Evolutionary conservation across 805 yeast genomes (phyloP).

Genomic region (Spathaspora girioi): DNA sequence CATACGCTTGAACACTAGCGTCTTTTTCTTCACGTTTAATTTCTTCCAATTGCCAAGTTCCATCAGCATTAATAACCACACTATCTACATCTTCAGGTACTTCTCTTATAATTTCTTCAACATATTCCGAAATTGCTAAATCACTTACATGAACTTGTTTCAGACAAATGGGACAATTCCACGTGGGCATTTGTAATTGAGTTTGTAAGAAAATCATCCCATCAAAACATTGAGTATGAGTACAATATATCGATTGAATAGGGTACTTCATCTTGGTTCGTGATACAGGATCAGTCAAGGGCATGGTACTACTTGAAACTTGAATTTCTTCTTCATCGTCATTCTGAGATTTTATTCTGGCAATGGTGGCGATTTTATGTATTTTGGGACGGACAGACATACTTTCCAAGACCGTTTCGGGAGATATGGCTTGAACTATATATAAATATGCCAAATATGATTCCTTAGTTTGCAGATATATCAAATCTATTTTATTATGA

Average conservation of each 20-base stretch:
- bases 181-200: conserved; percentile 76
- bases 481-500: conserved; percentile 45
- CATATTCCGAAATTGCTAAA: conserved; percentile 72
- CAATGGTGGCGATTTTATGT: conserved; percentile 45
- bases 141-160: conserved; percentile 48
- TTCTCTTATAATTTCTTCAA: conserved; percentile 53
- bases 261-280: conserved; percentile 70
- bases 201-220: conserved; percentile 67
- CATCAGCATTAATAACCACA: conserved; percentile 67
- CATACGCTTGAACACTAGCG: background rate
- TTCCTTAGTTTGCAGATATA: conserved; percentile 55
- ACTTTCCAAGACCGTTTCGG: conserved; percentile 17
- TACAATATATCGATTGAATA: conserved; percentile 63
- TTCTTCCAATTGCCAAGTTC: conserved; percentile 54
- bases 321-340: conserved; percentile 55
- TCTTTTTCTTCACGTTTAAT: background rate
- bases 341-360: conserved; percentile 40
- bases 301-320: conserved; percentile 60
- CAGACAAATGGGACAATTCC: conserved; percentile 87
- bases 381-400: conserved; percentile 47
- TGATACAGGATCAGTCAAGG: conserved; percentile 78
- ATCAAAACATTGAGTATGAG: conserved; percentile 88
- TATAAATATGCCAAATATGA: conserved; percentile 54
- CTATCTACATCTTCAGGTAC: conserved; percentile 58
- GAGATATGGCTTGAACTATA: conserved; percentile 44